Evolutionary conservation across 805 yeast species (phyloP).

Genomic region (Candida dendrica): DNA sequence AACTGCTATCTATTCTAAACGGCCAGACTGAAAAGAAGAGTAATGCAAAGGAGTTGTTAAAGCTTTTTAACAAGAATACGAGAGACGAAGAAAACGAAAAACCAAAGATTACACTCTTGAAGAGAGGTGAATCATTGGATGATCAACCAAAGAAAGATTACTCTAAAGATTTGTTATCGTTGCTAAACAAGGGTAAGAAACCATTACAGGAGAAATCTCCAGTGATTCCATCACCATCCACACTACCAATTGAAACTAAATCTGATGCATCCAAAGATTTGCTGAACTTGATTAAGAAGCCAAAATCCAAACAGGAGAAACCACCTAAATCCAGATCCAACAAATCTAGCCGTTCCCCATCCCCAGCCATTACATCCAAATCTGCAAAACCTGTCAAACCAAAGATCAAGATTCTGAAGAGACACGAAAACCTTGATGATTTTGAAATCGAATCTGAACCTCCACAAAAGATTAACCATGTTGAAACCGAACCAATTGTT

Average conservation of each 20-base stretch:
- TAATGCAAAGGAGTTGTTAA: constrained; percentile 13
- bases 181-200: not conserved
- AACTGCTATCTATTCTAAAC: constrained; percentile 36
- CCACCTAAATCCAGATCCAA: not conserved
- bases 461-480: constrained; percentile 1
- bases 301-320: not conserved
- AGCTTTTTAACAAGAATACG: constrained; percentile 6
- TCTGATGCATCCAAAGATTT: constrained; percentile 12
- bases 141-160: not conserved
- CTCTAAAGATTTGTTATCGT: not conserved
- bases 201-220: not conserved
- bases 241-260: not conserved
- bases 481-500: not conserved
- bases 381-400: constrained; percentile 5
- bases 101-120: not conserved
- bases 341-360: not conserved
- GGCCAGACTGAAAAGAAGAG: constrained; percentile 9
- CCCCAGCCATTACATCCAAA: not conserved
- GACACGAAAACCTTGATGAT: constrained; percentile 6
- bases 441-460: not conserved
- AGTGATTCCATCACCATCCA: not conserved
- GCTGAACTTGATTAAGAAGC: constrained; percentile 8
- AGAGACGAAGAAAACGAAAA: not conserved
- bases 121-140: not conserved
- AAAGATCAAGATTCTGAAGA: constrained; percentile 17